Percentiles rank a stretch among this genome's conserved stretches.
Conservation (phyloP, 129 eudicot genomes). For the Flaveria robusta region DNA sequence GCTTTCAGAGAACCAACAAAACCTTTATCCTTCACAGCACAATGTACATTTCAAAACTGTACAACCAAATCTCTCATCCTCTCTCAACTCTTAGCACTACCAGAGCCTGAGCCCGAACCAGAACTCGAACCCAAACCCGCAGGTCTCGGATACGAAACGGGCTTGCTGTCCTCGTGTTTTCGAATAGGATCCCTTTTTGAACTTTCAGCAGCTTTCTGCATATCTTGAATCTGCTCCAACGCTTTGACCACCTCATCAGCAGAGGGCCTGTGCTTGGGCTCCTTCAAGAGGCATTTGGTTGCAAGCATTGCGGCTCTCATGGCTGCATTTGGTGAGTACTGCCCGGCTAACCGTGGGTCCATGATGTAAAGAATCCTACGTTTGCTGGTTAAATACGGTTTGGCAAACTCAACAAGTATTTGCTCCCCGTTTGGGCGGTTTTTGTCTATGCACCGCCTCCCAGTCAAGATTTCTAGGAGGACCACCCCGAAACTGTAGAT, state of each 20-base stretch:
- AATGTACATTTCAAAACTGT: conserved; percentile 14
- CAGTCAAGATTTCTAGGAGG: conserved; percentile 74
- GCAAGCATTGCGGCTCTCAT: conserved; percentile 64
- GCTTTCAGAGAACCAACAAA: conserved; percentile 10
- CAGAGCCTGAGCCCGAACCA: not conserved
- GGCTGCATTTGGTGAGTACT: conserved; percentile 62
- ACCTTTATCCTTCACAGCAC: conserved; percentile 22
- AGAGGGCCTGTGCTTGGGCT: conserved; percentile 63
- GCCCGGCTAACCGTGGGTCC: conserved; percentile 72
- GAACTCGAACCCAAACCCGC: conserved; percentile 23
- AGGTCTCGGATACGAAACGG: conserved; percentile 22
- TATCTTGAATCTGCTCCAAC: conserved; percentile 61
- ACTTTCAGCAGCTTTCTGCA: conserved; percentile 40
- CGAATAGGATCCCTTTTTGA: conserved; percentile 35
- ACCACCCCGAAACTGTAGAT: conserved; percentile 93
- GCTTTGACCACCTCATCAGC: conserved; percentile 68
- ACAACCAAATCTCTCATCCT: conserved; percentile 21
- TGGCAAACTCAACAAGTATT: conserved; percentile 64
- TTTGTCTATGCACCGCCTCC: conserved; percentile 72
- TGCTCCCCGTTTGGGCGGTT: conserved; percentile 75
- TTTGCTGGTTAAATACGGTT: conserved; percentile 70
- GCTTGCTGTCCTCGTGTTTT: conserved; percentile 22
- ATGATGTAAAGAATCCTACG: conserved; percentile 61
- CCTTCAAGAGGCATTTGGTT: conserved; percentile 58
- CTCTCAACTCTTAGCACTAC: conserved; percentile 1